Conservation (phyloP, 768 basidiomycete species). For the Calocybe indica region DNA sequence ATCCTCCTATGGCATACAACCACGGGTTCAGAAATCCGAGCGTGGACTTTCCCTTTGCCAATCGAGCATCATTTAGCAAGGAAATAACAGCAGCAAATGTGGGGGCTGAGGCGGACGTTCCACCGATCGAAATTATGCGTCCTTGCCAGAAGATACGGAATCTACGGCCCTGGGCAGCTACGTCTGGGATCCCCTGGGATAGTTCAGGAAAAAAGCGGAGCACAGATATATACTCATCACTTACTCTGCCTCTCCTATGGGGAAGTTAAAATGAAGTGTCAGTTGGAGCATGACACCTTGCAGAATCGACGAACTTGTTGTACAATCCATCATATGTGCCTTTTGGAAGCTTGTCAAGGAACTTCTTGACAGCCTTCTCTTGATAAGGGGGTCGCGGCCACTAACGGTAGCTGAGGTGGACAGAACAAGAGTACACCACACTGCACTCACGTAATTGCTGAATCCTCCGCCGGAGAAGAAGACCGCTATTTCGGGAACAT, state of each 20-base stretch:
- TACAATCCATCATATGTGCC: constrained; percentile 20
- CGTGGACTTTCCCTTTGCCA: constrained; percentile 9
- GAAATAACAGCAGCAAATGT: constrained; percentile 17
- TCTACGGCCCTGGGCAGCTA: constrained; percentile 18
- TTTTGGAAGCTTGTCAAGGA: constrained; percentile 15
- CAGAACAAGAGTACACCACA: neutral
- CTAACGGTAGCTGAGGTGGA: constrained; percentile 1
- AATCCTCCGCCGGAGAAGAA: constrained; percentile 56
- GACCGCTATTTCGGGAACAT: constrained; percentile 41
- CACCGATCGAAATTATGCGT: constrained; percentile 9
- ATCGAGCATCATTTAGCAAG: constrained; percentile 23
- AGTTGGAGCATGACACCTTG: neutral
- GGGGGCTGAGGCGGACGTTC: constrained; percentile 21
- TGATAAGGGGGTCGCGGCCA: constrained; percentile 26
- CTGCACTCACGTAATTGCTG: constrained; percentile 38
- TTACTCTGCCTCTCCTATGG: constrained; percentile 6
- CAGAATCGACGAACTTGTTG: constrained; percentile 11
- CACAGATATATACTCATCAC: constrained; percentile 1
- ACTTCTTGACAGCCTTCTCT: constrained; percentile 19
- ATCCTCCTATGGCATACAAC: constrained; percentile 11
- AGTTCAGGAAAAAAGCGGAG: neutral
- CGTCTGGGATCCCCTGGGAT: constrained; percentile 16
- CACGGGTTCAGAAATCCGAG: constrained; percentile 20
- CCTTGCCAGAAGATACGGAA: constrained; percentile 17
- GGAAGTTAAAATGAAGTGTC: neutral